phyloP scores from a whole-genome alignment of 2,329 filamentous ascomycete species.

The Colletotrichum aenigma region DNA sequence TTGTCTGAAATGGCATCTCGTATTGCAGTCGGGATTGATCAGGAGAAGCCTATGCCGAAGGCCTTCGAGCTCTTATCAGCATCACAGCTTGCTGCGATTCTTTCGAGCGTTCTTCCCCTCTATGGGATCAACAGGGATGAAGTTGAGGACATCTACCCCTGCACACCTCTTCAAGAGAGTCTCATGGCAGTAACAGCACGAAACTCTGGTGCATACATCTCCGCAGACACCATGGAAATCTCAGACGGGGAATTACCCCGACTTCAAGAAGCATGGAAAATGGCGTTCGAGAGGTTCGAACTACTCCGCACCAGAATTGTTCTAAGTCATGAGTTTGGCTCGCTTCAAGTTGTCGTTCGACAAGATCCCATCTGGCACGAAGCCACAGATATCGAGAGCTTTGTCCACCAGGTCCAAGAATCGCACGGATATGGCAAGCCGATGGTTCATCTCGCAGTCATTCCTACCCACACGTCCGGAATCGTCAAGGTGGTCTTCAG shows the following conservation, averaged over 20 bases:
- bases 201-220: constrained; percentile 28
- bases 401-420: not conserved
- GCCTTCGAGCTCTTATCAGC: not conserved
- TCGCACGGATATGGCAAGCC: constrained; percentile 14
- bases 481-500: constrained; percentile 31
- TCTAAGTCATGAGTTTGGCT: constrained; percentile 2
- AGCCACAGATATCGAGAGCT: not conserved
- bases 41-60: not conserved
- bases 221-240: constrained; percentile 29
- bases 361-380: not conserved
- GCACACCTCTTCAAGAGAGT: constrained; percentile 24
- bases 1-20: not conserved
- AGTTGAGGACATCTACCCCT: constrained; percentile 23
- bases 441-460: constrained; percentile 20
- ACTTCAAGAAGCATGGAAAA: constrained; percentile 32
- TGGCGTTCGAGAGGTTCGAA: not conserved
- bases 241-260: constrained; percentile 20
- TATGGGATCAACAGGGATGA: not conserved
- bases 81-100: not conserved
- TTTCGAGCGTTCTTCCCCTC: not conserved
- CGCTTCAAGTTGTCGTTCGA: constrained; percentile 21
- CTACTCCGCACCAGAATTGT: constrained; percentile 11
- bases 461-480: not conserved
- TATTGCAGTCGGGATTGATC: not conserved
- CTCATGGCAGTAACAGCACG: constrained; percentile 24